These are phyloP conservation scores for Micractinium sp. DNA, from an alignment of 139 green algal species.

Conservation along the genomic window DNA sequence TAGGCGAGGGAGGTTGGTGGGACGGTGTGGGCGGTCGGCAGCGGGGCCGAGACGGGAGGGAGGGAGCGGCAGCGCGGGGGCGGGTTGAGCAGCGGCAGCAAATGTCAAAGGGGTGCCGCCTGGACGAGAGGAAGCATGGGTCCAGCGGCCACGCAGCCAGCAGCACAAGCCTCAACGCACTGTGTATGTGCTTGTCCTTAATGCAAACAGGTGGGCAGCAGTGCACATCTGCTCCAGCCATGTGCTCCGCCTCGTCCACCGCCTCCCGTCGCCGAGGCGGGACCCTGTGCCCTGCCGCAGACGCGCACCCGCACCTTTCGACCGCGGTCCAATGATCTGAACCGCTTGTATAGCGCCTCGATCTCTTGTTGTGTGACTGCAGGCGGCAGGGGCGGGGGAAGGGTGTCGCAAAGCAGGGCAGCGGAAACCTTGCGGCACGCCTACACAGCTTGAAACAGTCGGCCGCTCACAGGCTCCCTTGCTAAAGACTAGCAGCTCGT, in stretches of 20 bases:
- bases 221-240: not conserved
- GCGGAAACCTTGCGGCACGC: not conserved
- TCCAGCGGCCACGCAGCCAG: not conserved
- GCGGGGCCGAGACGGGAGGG: too few species aligned
- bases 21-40: too few species aligned
- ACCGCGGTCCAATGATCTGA: constrained; percentile 86
- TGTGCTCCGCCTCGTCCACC: too few species aligned
- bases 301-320: constrained; percentile 66
- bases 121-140: too few species aligned
- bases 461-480: constrained; percentile 65
- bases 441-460: not conserved
- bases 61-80: too few species aligned
- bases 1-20: too few species aligned
- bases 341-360: constrained; percentile 89
- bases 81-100: too few species aligned
- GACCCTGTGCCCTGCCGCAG: not conserved
- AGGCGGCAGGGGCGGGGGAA: not conserved
- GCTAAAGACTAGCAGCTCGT: constrained; percentile 80
- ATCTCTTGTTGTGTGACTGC: constrained; percentile 88
- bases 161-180: too few species aligned
- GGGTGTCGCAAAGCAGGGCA: not conserved
- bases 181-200: too few species aligned
- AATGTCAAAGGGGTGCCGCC: too few species aligned
- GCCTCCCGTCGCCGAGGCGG: not conserved
- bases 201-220: not conserved